Evolutionary conservation across 2,329 filamentous ascomycete genomes (phyloP).

Genomic region (Claviceps citrina): DNA sequence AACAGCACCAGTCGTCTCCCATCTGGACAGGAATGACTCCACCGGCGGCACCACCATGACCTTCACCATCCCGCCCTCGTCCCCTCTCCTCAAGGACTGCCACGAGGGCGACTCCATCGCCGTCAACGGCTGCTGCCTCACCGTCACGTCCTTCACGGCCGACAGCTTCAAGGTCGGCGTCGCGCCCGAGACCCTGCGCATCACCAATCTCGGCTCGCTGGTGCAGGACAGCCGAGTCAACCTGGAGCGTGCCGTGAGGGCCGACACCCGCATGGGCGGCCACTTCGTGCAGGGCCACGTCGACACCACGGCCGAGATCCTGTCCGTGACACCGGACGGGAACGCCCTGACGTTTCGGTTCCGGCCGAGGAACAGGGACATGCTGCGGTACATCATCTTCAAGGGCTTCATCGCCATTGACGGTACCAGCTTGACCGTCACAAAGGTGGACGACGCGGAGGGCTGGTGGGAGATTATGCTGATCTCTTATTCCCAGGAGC

Average conservation of each 20-base stretch:
- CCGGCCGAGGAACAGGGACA: conserved; percentile 48
- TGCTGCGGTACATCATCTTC: conserved; percentile 81
- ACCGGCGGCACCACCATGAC: conserved; percentile 83
- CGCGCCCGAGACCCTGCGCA: conserved; percentile 85
- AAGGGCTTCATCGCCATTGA: conserved; percentile 94
- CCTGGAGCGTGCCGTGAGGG: conserved; percentile 82
- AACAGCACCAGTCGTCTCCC: conserved; percentile 55
- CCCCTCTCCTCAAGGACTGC: conserved; percentile 66
- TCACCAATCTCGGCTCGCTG: conserved; percentile 82
- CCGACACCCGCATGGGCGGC: conserved; percentile 87
- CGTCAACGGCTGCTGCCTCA: conserved; percentile 91
- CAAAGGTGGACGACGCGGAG: conserved; percentile 61
- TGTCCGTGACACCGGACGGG: conserved; percentile 61
- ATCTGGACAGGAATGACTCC: conserved; percentile 64
- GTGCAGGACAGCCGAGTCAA: conserved; percentile 57
- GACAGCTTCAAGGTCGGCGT: conserved; percentile 75
- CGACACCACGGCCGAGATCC: conserved; percentile 69
- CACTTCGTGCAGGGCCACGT: conserved; percentile 98
- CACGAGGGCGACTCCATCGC: conserved; percentile 86
- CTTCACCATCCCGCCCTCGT: conserved; percentile 52
- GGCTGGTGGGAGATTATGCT: conserved; percentile 95
- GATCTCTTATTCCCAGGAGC: conserved; percentile 90
- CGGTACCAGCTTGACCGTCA: conserved; percentile 86
- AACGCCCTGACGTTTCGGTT: conserved; percentile 83
- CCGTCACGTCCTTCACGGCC: conserved; percentile 48